Percentiles rank a stretch among this genome's conserved stretches.
These are phyloP conservation scores for Coemansia sp. DNA, from an alignment of 192 early-diverging fungal genomes.

Conservation along the genomic window DNA sequence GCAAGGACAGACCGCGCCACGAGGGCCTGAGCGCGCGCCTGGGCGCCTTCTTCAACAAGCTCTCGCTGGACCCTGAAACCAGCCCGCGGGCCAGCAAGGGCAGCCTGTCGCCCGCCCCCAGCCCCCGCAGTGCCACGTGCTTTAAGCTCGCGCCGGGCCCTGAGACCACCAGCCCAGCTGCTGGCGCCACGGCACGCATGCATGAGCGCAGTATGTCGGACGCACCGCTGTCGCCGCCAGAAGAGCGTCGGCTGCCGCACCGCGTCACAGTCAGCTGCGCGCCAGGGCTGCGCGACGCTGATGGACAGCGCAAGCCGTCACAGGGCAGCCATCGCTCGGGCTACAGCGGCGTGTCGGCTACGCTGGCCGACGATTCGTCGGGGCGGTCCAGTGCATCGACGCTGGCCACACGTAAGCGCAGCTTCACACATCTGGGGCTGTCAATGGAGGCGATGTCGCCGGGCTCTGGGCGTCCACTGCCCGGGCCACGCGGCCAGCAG, in stretches of 20 bases:
- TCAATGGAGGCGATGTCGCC: conserved; percentile 47
- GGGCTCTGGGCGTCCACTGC: conserved; percentile 10
- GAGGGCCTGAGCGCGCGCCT: conserved; percentile 48
- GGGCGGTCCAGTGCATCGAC: conserved; percentile 39
- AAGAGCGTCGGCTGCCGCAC: conserved; percentile 18
- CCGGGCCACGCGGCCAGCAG: conserved; percentile 18
- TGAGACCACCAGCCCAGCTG: conserved; percentile 10
- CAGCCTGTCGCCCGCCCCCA: conserved; percentile 14
- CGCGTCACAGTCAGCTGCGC: conserved; percentile 42
- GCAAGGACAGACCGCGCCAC: conserved; percentile 37
- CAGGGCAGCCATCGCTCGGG: conserved; percentile 45
- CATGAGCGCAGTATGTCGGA: conserved; percentile 51
- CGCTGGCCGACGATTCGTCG: conserved; percentile 20
- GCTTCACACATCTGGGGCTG: conserved; percentile 54
- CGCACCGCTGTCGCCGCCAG: conserved; percentile 26
- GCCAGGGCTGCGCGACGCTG: conserved; percentile 4
- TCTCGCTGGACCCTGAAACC: conserved; percentile 47
- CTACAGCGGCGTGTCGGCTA: conserved; percentile 18
- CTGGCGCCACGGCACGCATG: conserved; percentile 12
- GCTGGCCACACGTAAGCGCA: conserved; percentile 52
- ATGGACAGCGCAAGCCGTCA: conserved; percentile 43
- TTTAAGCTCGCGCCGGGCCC: conserved; percentile 13
- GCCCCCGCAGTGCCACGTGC: conserved; percentile 15
- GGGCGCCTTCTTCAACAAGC: conserved; percentile 53
- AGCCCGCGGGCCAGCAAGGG: conserved; percentile 26